phyloP scores from a whole-genome alignment of 345 rosid genomes.

The Aethionema arabicum region DNA sequence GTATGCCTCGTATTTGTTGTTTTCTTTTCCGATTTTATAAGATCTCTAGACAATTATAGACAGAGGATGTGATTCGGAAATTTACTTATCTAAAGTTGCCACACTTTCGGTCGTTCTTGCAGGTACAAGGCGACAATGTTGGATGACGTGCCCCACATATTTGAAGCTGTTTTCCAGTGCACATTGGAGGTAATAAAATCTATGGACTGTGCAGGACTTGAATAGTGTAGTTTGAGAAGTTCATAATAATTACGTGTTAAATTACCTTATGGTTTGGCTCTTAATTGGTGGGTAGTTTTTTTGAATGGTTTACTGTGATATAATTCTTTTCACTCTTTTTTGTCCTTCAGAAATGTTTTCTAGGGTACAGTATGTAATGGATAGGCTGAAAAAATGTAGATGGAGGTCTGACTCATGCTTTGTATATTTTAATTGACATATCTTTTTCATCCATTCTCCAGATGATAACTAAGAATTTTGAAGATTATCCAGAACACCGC shows the following conservation, averaged over 20 bases:
- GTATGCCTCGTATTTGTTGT: slow-evolving; percentile 42
- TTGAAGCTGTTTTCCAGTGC: slow-evolving; percentile 99
- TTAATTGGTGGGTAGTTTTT: slow-evolving; percentile 8
- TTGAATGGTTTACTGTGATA: neutral
- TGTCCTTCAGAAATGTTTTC: slow-evolving; percentile 1
- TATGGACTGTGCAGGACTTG: neutral
- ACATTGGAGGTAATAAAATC: slow-evolving; percentile 73
- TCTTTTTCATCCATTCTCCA: slow-evolving; percentile 36
- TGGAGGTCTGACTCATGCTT: slow-evolving; percentile 7
- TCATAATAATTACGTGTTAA: slow-evolving; percentile 10
- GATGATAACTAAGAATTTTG: slow-evolving; percentile 99
- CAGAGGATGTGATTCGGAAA: neutral
- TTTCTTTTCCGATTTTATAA: neutral
- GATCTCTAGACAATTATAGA: slow-evolving; percentile 48
- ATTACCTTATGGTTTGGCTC: slow-evolving; percentile 7
- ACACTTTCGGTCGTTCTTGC: slow-evolving; percentile 28
- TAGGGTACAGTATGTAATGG: slow-evolving; percentile 12
- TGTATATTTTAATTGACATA: slow-evolving; percentile 14
- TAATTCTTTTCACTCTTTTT: neutral
- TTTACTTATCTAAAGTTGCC: slow-evolving; percentile 22
- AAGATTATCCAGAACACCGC: slow-evolving; percentile 99
- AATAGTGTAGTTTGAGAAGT: slow-evolving; percentile 17
- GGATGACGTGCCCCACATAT: slow-evolving; percentile 94
- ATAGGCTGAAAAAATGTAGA: neutral
- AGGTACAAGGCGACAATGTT: slow-evolving; percentile 95